phyloP scores from a whole-genome alignment of 1,139 yeast genomes.

The Sugiyamaella paludigena region DNA sequence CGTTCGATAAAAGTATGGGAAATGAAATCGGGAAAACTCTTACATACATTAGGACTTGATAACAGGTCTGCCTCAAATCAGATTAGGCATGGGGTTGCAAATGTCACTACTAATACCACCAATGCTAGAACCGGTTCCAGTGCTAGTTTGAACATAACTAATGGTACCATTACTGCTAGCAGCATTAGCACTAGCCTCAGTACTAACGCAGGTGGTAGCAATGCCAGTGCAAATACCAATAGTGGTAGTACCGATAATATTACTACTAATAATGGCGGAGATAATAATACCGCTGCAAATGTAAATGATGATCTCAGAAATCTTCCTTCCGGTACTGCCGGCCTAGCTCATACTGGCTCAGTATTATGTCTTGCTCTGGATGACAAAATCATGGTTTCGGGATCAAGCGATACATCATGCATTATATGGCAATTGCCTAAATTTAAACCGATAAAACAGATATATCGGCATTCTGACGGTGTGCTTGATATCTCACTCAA shows the following conservation, averaged over 20 bases:
- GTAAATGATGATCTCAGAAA: constrained; percentile 1
- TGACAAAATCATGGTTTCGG: constrained; percentile 36
- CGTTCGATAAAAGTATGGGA: constrained; percentile 39
- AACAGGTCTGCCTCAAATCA: not conserved
- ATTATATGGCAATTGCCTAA: constrained; percentile 36
- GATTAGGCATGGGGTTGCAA: not conserved
- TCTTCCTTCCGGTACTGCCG: not conserved
- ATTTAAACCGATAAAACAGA: constrained; percentile 28
- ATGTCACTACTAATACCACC: not conserved
- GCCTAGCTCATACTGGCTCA: constrained; percentile 35
- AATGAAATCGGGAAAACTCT: constrained; percentile 28
- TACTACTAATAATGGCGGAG: constrained; percentile 2
- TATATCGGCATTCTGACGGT: constrained; percentile 32
- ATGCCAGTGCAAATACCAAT: not conserved
- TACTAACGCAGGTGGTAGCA: too few relatives aligned
- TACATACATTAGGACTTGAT: constrained; percentile 27
- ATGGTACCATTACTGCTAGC: not conserved
- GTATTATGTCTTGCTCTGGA: constrained; percentile 38
- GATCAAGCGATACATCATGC: constrained; percentile 39
- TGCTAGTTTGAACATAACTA: constrained; percentile 5
- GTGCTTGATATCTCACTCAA: constrained; percentile 36
- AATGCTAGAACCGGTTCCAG: not conserved
- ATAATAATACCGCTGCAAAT: not conserved
- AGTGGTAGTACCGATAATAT: constrained; percentile 1
- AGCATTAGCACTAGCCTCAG: constrained; percentile 11